These are phyloP conservation scores for Adansonia digitata DNA, from an alignment of 345 rosid genomes.

Conservation along the genomic window DNA sequence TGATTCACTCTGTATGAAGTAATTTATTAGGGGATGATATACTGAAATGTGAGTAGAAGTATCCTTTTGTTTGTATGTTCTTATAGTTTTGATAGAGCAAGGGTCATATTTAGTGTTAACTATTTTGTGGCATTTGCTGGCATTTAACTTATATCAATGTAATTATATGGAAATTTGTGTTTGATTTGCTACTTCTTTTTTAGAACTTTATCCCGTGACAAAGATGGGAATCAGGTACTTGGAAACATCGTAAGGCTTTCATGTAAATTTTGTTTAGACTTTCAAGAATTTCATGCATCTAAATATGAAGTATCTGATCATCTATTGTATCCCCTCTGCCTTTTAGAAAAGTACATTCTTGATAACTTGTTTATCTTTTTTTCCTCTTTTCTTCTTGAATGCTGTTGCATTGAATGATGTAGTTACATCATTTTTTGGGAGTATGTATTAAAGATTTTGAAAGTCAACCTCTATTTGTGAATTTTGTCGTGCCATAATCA, in stretches of 20 bases:
- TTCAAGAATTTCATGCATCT: background rate
- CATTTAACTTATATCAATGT: background rate
- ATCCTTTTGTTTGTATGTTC: background rate
- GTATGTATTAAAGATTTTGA: background rate
- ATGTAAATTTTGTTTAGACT: background rate
- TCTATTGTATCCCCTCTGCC: background rate
- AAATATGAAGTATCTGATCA: background rate
- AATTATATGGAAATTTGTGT: background rate
- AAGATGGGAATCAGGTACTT: background rate
- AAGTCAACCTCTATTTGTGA: too few relatives aligned
- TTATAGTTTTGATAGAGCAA: background rate
- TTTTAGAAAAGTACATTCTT: background rate
- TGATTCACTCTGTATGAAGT: background rate
- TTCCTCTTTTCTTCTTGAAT: too few relatives aligned
- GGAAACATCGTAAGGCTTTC: background rate
- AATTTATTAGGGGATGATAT: background rate
- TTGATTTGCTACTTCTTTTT: background rate
- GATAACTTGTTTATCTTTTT: background rate
- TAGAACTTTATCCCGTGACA: background rate
- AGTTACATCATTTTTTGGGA: background rate
- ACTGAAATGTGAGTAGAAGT: background rate
- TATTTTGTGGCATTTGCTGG: background rate
- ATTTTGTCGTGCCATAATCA: too few relatives aligned
- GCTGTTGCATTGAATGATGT: background rate
- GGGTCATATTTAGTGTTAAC: background rate